Evolutionary conservation across 257 asterid genomes (phyloP), one percentile per base, ranked within the genome.

Genomic region (Vinca minor): DNA sequence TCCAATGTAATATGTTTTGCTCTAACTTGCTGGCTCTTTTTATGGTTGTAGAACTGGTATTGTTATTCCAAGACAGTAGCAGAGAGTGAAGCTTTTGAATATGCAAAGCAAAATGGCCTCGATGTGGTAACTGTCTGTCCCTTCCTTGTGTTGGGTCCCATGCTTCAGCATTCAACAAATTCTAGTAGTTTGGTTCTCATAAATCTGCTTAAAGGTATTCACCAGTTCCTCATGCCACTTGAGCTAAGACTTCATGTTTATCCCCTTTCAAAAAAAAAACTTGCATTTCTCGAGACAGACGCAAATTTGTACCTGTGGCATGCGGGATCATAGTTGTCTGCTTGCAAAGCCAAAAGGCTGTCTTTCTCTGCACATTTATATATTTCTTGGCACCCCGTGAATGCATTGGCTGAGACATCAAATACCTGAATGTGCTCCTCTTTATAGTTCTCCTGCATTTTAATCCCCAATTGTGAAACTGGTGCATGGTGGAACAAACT

Each of bases 21-120:
- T 28, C 49, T 66, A 28, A 18, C 20, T 25, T 10, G 14, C 39
- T 31, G 28, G 9, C 18, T 44, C 44, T 41, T 26, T 17, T 11
- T 36, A n/a, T 68, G 44, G 39, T 3, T 65, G 35, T 88, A 88
- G 98, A 83, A 86, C 56, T 91, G 96, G 98, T 88, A 91, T 71
- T 82, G 75, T 68, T 80, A 38, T 66, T 83, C 96, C 57, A 91
- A 91, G 61, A 86, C 94, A 1, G 80, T 76, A 34, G 93, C 98
- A 0, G 98, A 91, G 72, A 75, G 73, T 23, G 84, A 72, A 78
- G 95, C 91, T 28, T 80, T 66, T 72, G 82, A 85, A 62, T 88
- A 80, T 71, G 86, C 91, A 18, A 84, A 80, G 69, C 38, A 67
- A 71, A 73, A 8, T 20, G 87, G 87, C 53, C 89, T 88, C 2